Evolutionary conservation across 371 early-diverging fungal genomes (phyloP).

Genomic region (Saksenaea oblongispora): DNA sequence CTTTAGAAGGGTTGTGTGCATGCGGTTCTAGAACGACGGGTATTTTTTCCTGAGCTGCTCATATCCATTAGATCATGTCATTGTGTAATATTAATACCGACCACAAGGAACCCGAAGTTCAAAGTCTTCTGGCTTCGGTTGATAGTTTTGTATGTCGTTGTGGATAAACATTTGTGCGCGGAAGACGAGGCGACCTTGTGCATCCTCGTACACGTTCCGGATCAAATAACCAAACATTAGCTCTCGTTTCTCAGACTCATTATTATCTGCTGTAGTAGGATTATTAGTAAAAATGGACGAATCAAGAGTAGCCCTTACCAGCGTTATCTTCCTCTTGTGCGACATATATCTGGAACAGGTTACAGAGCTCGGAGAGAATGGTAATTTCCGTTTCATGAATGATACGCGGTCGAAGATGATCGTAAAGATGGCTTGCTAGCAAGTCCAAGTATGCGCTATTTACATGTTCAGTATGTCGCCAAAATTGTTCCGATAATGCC

Average conservation of each 20-base stretch:
- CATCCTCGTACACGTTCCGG: conserved; percentile 77
- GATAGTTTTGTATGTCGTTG: conserved; percentile 76
- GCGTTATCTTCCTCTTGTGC: conserved; percentile 49
- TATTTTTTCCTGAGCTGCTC: conserved; percentile 11
- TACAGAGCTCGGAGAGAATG: conserved; percentile 80
- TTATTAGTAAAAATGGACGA: neutral
- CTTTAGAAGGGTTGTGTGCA: neutral
- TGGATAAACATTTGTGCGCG: conserved; percentile 82
- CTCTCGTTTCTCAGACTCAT: conserved; percentile 1
- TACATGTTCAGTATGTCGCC: neutral
- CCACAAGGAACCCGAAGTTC: conserved; percentile 18
- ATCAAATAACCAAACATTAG: conserved; percentile 72
- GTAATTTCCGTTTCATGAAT: conserved; percentile 80
- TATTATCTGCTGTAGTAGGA: neutral
- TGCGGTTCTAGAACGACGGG: conserved; percentile 26
- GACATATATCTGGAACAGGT: conserved; percentile 66
- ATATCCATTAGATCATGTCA: neutral
- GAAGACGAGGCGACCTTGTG: conserved; percentile 84
- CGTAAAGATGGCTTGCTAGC: conserved; percentile 70
- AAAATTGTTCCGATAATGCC: neutral
- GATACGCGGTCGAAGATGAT: conserved; percentile 84
- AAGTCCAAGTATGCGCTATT: conserved; percentile 70
- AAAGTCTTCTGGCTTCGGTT: conserved; percentile 70
- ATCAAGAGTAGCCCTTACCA: conserved; percentile 15
- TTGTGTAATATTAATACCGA: conserved; percentile 3